Evolutionary conservation across 116 monocot genomes (phyloP), one percentile per base, ranked within the genome.

Genomic region (Zostera marina): DNA sequence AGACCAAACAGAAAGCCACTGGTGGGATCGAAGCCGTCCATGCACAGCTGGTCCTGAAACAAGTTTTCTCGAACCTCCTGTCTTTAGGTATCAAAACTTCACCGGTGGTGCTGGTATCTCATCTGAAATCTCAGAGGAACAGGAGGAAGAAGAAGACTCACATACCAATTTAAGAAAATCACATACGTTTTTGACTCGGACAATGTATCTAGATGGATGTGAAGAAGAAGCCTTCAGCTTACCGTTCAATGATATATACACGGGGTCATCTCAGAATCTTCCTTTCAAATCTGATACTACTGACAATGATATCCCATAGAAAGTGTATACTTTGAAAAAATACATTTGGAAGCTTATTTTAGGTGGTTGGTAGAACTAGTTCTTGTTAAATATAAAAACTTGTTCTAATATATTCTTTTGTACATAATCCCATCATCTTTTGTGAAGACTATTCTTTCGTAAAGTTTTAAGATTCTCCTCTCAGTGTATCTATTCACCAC

Each of bases 1-100:
- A 20, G 54, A 54, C 12, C 59, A 23, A 16, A 41, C 45, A 17
- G 48, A 52, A 22, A 58, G 60, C 64, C 61, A 61, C 12, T 85
- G 88, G 88, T 94, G 88, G 88, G 61, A 41, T 7, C 76, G 81
- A 10, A 3, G 57, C 7, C 14, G 17, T 0, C 65, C 40, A 26
- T 61, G 41, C 11, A 22, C 67, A 4, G 20, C 73, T 10, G 62
- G 46, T 0, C 56, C 17, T 0, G 60, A 65, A 40, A 67, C 61
- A 8, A 90, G 85, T 58, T 90, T 90, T 41, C 46, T 70, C 17
- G 85, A 90, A 53, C 91, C 91, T 9, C 78, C 89, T 0, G 22
- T 9, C 14, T 85, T 79, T 42, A 41, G 22, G 13, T 62, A 52
- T 42, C 65, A 41, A 22, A 60, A 63, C 51, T 53, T 58, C 17